Base-by-base conservation (phyloP, 257 asterid genomes). In the Solanum ossicruentum region DNA sequence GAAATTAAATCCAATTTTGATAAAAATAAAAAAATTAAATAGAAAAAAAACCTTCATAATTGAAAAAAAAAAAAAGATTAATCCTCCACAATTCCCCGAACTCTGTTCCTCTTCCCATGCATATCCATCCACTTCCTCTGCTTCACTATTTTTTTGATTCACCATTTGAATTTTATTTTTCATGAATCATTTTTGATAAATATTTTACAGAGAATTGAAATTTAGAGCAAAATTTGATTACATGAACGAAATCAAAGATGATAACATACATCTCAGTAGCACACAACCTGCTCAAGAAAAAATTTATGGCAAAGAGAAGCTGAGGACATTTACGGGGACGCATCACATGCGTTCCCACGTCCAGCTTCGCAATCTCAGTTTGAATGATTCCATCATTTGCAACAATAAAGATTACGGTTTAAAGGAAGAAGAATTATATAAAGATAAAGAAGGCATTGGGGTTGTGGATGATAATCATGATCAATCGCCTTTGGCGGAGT, bases 281-380 rank as follows among this genome's bases (percentile, higher is more conserved):
- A 91, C 90, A 15, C 93, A 94, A 70, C 91, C 92, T 86, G 91
- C 89, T 84, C 91, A 78, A 80, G 91, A 88, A 84, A 92, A 92
- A 26, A 85, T 87, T 18, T 88, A 90, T 3, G 88, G 91, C 12
- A 87, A 94, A 92, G 92, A 90, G 15, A 91, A 92, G 87, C 87
- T 93, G n/a, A 55, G 96, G 1, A 85, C 92, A 16, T 84, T 73
- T 89, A 92, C 95, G 52, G 93, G 88, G 47, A 91, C 92, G 49
- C 88, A 88, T 86, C 80, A 84, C 85, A 89, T 88, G 88, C 89
- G 89, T 43, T 84, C 79, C 77, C 91, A 88, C 6, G 89, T 89
- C 81, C 93, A 92, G 85, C 88, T 90, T 28, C 93, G 97, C 67
- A 92, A 93, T 36, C 94, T 90, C 87, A 93, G 96, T 90, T 93